phyloP scores from a whole-genome alignment of 2,329 filamentous ascomycete genomes.

The Paramyrothecium roridum region DNA sequence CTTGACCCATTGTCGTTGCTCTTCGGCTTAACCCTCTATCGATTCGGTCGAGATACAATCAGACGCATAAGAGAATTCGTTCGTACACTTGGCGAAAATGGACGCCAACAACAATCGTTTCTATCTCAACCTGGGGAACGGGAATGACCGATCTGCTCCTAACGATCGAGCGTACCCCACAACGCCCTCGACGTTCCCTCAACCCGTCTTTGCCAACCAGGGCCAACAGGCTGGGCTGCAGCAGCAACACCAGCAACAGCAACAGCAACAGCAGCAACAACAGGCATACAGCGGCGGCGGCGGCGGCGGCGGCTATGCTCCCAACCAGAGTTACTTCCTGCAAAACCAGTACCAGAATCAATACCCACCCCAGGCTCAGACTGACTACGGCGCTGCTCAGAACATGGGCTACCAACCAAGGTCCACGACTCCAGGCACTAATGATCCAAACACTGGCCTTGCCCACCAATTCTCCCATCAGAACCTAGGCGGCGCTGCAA shows the following conservation, averaged over 20 bases:
- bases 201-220: constrained; percentile 65
- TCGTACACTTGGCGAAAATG: constrained; percentile 34
- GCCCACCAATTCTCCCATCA: constrained; percentile 97
- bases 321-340: constrained; percentile 54
- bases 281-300: constrained; percentile 43
- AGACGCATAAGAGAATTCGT: constrained; percentile 6
- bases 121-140: constrained; percentile 64
- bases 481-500: constrained; percentile 74
- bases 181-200: constrained; percentile 93
- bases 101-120: constrained; percentile 59
- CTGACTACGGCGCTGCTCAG: constrained; percentile 51
- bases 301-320: constrained; percentile 44
- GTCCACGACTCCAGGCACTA: constrained; percentile 58
- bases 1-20: constrained; percentile 5
- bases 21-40: constrained; percentile 13
- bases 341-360: constrained; percentile 61
- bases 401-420: constrained; percentile 44
- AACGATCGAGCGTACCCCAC: constrained; percentile 74
- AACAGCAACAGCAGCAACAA: constrained; percentile 31
- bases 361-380: constrained; percentile 42
- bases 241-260: constrained; percentile 25
- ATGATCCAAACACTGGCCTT: constrained; percentile 85
- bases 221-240: constrained; percentile 11
- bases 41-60: constrained; percentile 13
- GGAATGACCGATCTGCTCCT: constrained; percentile 59